Evolutionary conservation across 1,284 basidiomycete genomes (phyloP), one percentile per base, ranked within the genome.

Genomic region (Cryptococcus maquisensis): DNA sequence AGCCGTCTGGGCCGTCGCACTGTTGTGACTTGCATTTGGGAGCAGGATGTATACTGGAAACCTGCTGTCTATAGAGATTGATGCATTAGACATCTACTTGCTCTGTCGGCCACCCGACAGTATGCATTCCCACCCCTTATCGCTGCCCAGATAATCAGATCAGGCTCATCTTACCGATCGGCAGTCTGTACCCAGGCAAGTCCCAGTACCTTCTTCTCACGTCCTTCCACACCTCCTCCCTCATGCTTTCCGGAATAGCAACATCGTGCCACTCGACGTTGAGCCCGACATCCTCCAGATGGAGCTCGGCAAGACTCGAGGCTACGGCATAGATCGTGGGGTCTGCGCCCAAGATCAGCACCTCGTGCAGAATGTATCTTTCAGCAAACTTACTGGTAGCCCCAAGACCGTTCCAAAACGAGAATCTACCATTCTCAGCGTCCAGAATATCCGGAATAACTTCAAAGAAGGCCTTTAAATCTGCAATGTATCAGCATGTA

Each of bases 321-420:
- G 92, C 95, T 4, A 98, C 88, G 65, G 96, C 91, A 75, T 97
- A 96, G 68, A 93, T 90, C 6, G 87, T 79, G 0, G 85, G 79
- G 75, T 92, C 90, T 93, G 68, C 3, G 44, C 21, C n/a, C 51
- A 32, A 42, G 13, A 24, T 18, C 21, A 45, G 16, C 8, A 47
- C 18, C 41, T 16, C 20, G 35, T 7, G 26, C 2, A 4, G 18
- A 16, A 16, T 1, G 40, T 15, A 28, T 12, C 37, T 16, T 28
- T 40, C 18, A 9, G 57, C 18, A 9, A 57, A 78, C 78, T 59
- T 69, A 90, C 93, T 94, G 9, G 93, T 98, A 21, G 92, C 95
- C 16, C 90, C 96, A 1, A 98, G 81, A 4, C 95, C 95, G 71
- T 98, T 92, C 82, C 98, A 98, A 78, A 98, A 98, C 55, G 91